These are phyloP conservation scores for Chrysochromulina parva DNA, from an alignment of 78 protist genomes.

Conservation along the genomic window DNA sequence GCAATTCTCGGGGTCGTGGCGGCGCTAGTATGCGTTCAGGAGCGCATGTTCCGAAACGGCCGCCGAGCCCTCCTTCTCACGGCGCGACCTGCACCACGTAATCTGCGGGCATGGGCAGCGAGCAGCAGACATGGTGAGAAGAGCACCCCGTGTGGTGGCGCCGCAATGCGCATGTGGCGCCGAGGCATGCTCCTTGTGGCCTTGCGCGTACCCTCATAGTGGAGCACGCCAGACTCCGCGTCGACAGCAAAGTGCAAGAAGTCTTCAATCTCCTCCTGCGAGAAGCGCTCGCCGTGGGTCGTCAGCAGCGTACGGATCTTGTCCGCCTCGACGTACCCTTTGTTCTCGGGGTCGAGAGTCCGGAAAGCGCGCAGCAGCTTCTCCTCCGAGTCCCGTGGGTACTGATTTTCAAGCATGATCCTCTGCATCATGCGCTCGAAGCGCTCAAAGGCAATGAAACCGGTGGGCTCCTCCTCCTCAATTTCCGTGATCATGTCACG, in stretches of 20 bases:
- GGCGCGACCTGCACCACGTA: no score
- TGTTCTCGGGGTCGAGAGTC: constrained; percentile 29
- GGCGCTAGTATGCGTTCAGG: no score
- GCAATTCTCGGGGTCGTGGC: no score
- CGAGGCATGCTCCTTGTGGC: no score
- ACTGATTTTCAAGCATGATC: not conserved
- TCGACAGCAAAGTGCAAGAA: constrained; percentile 22
- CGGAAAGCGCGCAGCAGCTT: not conserved
- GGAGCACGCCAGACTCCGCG: not conserved
- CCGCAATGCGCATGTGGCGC: no score
- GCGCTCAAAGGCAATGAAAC: constrained; percentile 19
- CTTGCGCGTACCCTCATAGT: no score
- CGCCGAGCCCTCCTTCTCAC: no score
- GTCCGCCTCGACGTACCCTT: constrained; percentile 31
- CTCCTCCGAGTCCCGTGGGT: not conserved
- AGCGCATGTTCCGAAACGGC: no score
- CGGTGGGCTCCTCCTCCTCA: constrained; percentile 42
- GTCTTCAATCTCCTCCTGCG: constrained; percentile 15
- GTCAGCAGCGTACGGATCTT: constrained; percentile 13
- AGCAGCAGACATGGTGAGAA: no score
- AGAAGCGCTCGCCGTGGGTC: constrained; percentile 1
- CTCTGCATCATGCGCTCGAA: constrained; percentile 18
- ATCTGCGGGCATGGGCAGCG: no score
- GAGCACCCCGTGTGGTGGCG: no score
- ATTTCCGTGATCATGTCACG: constrained; percentile 29